phyloP scores from a whole-genome alignment of 768 basidiomycete genomes.

The Tephrocybe sp. region DNA sequence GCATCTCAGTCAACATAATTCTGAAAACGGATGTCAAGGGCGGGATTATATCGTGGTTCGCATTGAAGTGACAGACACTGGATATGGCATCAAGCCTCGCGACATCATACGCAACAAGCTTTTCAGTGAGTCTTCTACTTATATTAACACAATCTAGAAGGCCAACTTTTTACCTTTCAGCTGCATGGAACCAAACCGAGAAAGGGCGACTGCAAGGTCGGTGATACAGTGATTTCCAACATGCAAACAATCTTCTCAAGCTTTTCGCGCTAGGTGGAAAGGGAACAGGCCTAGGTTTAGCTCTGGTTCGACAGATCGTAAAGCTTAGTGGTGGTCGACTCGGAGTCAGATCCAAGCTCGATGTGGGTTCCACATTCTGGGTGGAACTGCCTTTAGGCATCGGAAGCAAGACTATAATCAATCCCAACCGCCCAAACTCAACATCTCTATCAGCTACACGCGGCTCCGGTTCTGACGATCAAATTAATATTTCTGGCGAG shows the following conservation, averaged over 20 bases:
- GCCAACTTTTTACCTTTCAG: slow-evolving; percentile 29
- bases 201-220: slow-evolving; percentile 68
- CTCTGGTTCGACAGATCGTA: slow-evolving; percentile 78
- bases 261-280: slow-evolving; percentile 47
- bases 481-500: background rate
- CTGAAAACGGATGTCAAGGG: slow-evolving; percentile 37
- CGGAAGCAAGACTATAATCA: slow-evolving; percentile 49
- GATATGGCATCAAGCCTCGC: slow-evolving; percentile 43
- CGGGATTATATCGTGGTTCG: slow-evolving; percentile 76
- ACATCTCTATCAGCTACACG: slow-evolving; percentile 19
- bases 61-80: slow-evolving; percentile 82
- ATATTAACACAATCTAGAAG: background rate
- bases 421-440: slow-evolving; percentile 12
- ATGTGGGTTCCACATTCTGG: slow-evolving; percentile 86
- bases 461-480: slow-evolving; percentile 17
- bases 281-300: slow-evolving; percentile 73
- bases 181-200: slow-evolving; percentile 78
- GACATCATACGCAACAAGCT: slow-evolving; percentile 74
- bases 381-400: slow-evolving; percentile 80
- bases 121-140: slow-evolving; percentile 51
- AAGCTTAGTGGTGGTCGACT: slow-evolving; percentile 72
- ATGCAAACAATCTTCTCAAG: background rate
- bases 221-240: slow-evolving; percentile 1
- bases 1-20: slow-evolving; percentile 52
- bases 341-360: slow-evolving; percentile 63